phyloP scores from a whole-genome alignment of 257 asterid genomes.

The Gynochthodes officinalis region DNA sequence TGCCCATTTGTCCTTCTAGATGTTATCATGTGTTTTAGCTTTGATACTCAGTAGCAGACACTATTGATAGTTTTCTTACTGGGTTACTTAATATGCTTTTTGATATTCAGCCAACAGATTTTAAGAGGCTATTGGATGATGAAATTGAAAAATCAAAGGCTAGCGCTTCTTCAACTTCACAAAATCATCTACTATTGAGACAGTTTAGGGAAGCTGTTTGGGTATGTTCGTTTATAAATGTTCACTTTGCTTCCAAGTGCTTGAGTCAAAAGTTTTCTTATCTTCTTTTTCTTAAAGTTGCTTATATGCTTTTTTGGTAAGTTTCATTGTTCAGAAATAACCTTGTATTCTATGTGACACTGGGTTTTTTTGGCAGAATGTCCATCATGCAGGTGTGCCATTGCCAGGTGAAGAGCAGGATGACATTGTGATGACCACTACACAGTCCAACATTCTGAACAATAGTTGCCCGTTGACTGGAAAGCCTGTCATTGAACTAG shows the following conservation, averaged over 20 bases:
- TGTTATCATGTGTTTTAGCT: background rate
- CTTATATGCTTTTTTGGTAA: background rate
- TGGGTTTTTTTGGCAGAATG: slow-evolving; percentile 53
- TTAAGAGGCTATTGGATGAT: slow-evolving; percentile 62
- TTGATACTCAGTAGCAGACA: background rate
- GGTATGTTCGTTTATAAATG: slow-evolving; percentile 39
- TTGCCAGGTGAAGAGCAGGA: slow-evolving; percentile 99
- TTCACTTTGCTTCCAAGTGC: background rate
- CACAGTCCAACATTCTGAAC: slow-evolving; percentile 64
- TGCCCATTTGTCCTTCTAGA: slow-evolving; percentile 23
- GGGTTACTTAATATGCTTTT: slow-evolving; percentile 14
- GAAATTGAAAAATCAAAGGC: slow-evolving; percentile 50
- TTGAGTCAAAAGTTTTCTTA: background rate
- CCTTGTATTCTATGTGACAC: slow-evolving; percentile 1
- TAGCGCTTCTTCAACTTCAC: slow-evolving; percentile 38
- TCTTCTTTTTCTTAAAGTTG: background rate
- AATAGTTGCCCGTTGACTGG: slow-evolving; percentile 70
- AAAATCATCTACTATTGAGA: slow-evolving; percentile 53
- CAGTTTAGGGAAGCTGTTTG: slow-evolving; percentile 88
- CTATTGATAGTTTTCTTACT: background rate
- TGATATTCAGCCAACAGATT: slow-evolving; percentile 60
- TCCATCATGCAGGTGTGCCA: slow-evolving; percentile 87
- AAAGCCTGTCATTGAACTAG: slow-evolving; percentile 74
- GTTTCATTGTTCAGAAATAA: background rate
- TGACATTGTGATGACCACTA: slow-evolving; percentile 88